Percentiles rank a stretch among this genome's conserved stretches.
phyloP scores from a whole-genome alignment of 2,329 filamentous ascomycete genomes.

The Neonectria neomacrospora region DNA sequence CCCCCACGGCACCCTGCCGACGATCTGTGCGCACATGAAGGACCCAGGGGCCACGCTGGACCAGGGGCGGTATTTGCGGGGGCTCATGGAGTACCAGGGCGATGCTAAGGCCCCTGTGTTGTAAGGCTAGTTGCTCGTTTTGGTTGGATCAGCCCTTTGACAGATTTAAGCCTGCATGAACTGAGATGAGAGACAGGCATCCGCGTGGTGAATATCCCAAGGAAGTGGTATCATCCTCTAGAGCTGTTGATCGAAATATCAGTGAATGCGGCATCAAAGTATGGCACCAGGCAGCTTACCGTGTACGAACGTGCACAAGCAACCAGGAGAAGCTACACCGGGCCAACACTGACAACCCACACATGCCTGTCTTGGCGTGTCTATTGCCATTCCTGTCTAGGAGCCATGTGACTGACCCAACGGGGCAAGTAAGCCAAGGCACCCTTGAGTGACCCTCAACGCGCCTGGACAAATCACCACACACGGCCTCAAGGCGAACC shows the following conservation, averaged over 20 bases:
- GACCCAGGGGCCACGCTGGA: neutral
- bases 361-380: constrained; percentile 15
- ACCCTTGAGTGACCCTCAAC: neutral
- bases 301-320: neutral
- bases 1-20: constrained; percentile 20
- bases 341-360: neutral
- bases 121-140: constrained; percentile 18
- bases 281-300: neutral
- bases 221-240: constrained; percentile 16
- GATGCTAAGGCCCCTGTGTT: neutral
- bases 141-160: neutral
- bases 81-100: neutral
- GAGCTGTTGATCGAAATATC: constrained; percentile 20
- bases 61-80: neutral
- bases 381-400: constrained; percentile 11
- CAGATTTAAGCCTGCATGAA: neutral
- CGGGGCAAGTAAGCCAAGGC: constrained; percentile 9
- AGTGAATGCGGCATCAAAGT: neutral
- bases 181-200: neutral
- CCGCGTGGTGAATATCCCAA: neutral
- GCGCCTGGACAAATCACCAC: neutral
- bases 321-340: neutral
- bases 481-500: neutral
- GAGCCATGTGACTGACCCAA: neutral
- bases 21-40: neutral